phyloP scores from a whole-genome alignment of 768 basidiomycete genomes.

The Tricholoma flavovirens region DNA sequence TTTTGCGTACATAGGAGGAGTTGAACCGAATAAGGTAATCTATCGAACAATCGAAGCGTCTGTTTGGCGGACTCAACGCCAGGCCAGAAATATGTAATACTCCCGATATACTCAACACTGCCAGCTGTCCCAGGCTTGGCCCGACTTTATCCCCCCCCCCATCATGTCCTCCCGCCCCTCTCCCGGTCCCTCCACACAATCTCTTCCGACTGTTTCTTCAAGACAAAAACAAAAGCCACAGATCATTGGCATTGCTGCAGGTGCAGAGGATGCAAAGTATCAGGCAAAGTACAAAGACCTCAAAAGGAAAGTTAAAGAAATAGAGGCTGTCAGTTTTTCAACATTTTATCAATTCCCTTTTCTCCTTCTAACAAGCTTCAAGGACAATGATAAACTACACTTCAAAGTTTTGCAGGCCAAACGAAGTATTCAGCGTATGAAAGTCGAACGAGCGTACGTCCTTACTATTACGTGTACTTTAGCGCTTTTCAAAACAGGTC shows the following conservation, averaged over 20 bases:
- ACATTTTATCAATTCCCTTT: constrained; percentile 5
- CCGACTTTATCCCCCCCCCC: constrained; percentile 31
- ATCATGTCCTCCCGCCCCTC: constrained; percentile 67
- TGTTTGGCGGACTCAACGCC: constrained; percentile 27
- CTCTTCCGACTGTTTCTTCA: constrained; percentile 19
- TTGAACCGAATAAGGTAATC: constrained; percentile 33
- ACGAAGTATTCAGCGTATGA: constrained; percentile 80
- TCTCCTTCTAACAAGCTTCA: constrained; percentile 14
- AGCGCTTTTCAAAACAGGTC: constrained; percentile 10
- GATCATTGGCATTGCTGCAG: constrained; percentile 62
- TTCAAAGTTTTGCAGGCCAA: constrained; percentile 77
- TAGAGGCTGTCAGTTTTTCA: constrained; percentile 59
- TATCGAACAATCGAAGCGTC: constrained; percentile 29
- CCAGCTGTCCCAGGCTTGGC: constrained; percentile 32
- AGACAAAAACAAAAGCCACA: constrained; percentile 46
- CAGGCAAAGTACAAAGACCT: constrained; percentile 85
- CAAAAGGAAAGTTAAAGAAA: constrained; percentile 83
- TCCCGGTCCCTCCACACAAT: constrained; percentile 38
- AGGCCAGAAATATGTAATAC: constrained; percentile 19
- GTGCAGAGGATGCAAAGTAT: constrained; percentile 83
- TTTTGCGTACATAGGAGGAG: constrained; percentile 14
- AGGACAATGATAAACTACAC: constrained; percentile 89
- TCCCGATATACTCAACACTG: constrained; percentile 25
- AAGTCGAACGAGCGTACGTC: constrained; percentile 83
- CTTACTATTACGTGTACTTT: constrained; percentile 15